Evolutionary conservation across 129 eudicot genomes (phyloP).

Genomic region (Flaveria ramosissima): DNA sequence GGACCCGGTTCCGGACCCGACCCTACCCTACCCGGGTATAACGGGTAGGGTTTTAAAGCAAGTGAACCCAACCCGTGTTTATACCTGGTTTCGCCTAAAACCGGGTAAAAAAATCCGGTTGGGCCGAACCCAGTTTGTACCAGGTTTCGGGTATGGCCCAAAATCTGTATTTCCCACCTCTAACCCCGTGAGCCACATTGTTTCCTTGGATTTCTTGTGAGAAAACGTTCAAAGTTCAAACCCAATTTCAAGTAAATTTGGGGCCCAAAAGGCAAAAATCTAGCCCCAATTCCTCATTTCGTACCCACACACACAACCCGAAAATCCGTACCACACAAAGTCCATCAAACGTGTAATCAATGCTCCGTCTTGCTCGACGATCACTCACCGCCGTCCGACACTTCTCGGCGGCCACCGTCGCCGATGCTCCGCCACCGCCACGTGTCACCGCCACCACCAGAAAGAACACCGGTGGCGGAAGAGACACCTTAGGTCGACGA

Average conservation of each 20-base stretch:
- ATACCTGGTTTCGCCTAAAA: too few relatives aligned
- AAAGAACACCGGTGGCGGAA: slow-evolving; percentile 44
- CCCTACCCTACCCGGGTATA: too few relatives aligned
- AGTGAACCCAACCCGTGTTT: too few relatives aligned
- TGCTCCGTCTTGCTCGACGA: slow-evolving; percentile 49
- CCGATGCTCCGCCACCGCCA: slow-evolving; percentile 16
- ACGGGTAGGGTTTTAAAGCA: too few relatives aligned
- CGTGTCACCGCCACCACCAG: slow-evolving; percentile 18
- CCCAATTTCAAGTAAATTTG: background rate
- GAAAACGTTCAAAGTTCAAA: background rate
- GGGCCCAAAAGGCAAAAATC: background rate
- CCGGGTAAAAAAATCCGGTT: too few relatives aligned
- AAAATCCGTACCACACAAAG: too few relatives aligned
- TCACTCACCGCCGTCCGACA: slow-evolving; percentile 57
- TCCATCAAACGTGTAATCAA: background rate
- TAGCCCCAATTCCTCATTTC: background rate
- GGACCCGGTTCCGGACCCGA: too few relatives aligned
- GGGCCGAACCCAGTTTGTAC: too few relatives aligned
- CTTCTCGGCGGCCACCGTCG: slow-evolving; percentile 47
- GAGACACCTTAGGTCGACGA: slow-evolving; percentile 73
- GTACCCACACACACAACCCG: background rate
- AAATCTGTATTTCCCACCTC: too few relatives aligned
- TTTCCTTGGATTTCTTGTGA: background rate
- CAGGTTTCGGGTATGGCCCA: too few relatives aligned
- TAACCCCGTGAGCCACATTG: too few relatives aligned